Percentiles rank a stretch among this genome's conserved stretches.
Conservation (phyloP, 441 rosid species). For the Hura crepitans region DNA sequence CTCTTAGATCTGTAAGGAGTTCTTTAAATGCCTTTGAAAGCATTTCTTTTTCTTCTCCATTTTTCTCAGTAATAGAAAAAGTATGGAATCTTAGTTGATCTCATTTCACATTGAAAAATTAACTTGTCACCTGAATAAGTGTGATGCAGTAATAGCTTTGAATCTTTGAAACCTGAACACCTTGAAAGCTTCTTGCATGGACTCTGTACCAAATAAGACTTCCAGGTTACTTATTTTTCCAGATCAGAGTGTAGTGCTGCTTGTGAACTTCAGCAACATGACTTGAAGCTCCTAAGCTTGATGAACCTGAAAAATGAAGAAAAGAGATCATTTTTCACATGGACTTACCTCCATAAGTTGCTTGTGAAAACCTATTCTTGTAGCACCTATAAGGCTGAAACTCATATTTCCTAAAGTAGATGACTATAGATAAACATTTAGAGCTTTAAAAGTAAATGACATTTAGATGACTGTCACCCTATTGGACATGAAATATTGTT, state of each 20-base stretch:
- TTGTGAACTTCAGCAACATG: neutral
- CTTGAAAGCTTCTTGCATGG: neutral
- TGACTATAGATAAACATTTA: neutral
- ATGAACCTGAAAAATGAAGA: neutral
- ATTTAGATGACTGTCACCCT: too few species aligned
- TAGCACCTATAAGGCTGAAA: neutral
- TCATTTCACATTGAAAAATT: neutral
- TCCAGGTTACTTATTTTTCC: neutral
- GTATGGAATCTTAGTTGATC: neutral
- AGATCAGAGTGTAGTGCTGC: neutral
- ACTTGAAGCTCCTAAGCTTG: neutral
- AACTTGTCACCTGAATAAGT: neutral
- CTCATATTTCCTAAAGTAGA: neutral
- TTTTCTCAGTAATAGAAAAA: neutral
- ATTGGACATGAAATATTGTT: too few species aligned
- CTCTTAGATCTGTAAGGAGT: constrained; percentile 70
- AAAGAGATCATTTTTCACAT: neutral
- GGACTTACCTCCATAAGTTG: too few species aligned
- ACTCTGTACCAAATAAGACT: neutral
- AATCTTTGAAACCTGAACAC: neutral
- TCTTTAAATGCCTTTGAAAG: constrained; percentile 9
- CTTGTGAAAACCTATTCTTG: neutral
- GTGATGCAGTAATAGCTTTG: neutral
- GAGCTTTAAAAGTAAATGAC: too few species aligned
- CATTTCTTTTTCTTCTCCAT: neutral